Evolutionary conservation across 2,329 filamentous ascomycete species (phyloP).

Genomic region (Calonectria multiphialidica): DNA sequence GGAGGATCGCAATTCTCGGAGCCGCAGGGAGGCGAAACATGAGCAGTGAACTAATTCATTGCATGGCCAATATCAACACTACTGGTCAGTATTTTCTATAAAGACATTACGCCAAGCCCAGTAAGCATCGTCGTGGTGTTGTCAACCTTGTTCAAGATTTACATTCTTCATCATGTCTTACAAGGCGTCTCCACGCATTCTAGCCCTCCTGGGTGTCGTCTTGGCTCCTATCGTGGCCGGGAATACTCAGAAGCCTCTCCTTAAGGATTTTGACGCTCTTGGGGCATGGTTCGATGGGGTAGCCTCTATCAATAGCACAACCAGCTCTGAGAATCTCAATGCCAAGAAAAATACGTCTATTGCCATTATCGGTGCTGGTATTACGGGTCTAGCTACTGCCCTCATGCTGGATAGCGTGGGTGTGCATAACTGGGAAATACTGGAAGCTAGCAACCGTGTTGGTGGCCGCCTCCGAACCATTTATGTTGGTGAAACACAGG

Average conservation of each 20-base stretch:
- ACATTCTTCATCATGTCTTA: neutral
- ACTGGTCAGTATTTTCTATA: neutral
- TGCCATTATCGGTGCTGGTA: constrained; percentile 62
- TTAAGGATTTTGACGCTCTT: neutral
- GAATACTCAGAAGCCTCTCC: neutral
- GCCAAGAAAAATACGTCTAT: neutral
- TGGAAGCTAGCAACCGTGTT: constrained; percentile 58
- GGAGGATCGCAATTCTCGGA: neutral
- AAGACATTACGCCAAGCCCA: neutral
- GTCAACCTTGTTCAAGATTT: neutral
- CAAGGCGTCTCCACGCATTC: neutral
- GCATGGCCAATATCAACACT: neutral
- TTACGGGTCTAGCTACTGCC: constrained; percentile 73
- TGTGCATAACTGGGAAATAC: constrained; percentile 58
- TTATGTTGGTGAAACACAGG: constrained; percentile 63
- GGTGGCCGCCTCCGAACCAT: constrained; percentile 66
- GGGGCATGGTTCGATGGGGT: neutral
- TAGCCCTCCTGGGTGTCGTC: neutral
- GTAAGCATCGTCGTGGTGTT: too few relatives aligned
- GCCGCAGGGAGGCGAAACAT: too few relatives aligned
- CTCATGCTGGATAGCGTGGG: constrained; percentile 57
- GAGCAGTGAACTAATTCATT: too few relatives aligned
- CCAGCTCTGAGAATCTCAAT: neutral
- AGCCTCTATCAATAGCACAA: neutral
- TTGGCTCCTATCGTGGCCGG: neutral